Conservation (phyloP, 208 protist genomes). For the Crithidia expoeki region DNA sequence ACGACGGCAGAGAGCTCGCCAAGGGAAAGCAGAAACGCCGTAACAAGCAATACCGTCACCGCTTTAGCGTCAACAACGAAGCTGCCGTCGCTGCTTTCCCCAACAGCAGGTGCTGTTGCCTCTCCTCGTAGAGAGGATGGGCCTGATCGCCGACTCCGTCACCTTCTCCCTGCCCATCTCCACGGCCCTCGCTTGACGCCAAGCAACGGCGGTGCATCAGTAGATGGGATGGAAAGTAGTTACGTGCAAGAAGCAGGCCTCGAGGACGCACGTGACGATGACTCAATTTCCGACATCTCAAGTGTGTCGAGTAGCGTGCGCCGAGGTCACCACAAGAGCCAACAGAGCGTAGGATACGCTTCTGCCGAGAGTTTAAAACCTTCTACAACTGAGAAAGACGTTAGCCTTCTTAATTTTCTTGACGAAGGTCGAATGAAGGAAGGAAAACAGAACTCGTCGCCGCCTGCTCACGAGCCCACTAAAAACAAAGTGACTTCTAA, state of each 20-base stretch:
- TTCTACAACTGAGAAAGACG: not conserved
- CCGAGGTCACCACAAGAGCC: not conserved
- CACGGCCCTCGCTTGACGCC: not conserved
- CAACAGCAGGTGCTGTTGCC: not conserved
- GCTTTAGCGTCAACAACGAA: not conserved
- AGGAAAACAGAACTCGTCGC: not conserved
- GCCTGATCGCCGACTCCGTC: slow-evolving; percentile 18
- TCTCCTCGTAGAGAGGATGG: not conserved
- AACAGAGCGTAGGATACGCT: not conserved
- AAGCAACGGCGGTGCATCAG: not conserved
- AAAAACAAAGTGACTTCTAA: not conserved
- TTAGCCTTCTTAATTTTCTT: slow-evolving; percentile 1
- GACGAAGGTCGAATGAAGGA: not conserved
- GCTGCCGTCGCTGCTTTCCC: not conserved
- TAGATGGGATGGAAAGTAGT: not conserved
- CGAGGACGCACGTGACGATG: not conserved
- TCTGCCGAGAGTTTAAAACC: not conserved
- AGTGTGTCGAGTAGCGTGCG: not conserved
- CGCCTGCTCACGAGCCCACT: too few relatives aligned
- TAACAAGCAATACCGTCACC: not conserved
- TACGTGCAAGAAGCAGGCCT: not conserved
- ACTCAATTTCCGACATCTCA: slow-evolving; percentile 4
- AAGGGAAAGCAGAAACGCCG: not conserved
- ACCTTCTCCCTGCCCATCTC: slow-evolving; percentile 10
- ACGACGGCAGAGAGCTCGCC: not conserved